phyloP scores from a whole-genome alignment of 768 basidiomycete species.

The Lactarius tabidus region DNA sequence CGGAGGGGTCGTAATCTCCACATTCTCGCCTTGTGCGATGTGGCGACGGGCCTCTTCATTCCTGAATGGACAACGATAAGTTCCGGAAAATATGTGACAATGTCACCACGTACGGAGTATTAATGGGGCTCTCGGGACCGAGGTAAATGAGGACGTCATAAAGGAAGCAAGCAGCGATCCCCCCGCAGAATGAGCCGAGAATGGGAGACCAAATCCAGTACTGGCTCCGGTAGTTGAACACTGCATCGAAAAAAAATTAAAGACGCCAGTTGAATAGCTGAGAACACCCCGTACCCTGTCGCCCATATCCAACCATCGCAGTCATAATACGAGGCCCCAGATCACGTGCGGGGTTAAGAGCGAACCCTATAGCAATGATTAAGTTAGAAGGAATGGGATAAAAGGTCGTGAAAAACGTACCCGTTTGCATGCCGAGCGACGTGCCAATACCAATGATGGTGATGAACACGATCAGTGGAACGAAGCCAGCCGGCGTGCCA shows the following conservation, averaged over 20 bases:
- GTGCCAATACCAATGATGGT: too few species aligned
- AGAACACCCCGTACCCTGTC: too few species aligned
- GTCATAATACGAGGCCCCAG: too few species aligned
- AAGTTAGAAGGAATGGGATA: too few species aligned
- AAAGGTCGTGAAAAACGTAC: too few species aligned
- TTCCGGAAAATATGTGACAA: neutral
- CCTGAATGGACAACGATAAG: slow-evolving; percentile 2
- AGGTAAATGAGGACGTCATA: slow-evolving; percentile 59
- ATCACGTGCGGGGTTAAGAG: too few species aligned
- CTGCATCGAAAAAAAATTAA: slow-evolving; percentile 12
- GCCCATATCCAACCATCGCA: too few species aligned
- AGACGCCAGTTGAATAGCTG: too few species aligned
- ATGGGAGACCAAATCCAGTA: slow-evolving; percentile 75
- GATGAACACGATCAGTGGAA: too few species aligned
- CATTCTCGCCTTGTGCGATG: neutral
- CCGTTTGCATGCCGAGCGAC: too few species aligned
- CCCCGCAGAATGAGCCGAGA: slow-evolving; percentile 57
- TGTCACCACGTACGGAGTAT: slow-evolving; percentile 43
- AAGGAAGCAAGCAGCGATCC: slow-evolving; percentile 46
- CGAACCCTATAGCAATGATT: too few species aligned
- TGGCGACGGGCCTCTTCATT: slow-evolving; percentile 5
- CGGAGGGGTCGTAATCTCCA: slow-evolving; percentile 2
- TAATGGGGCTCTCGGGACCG: slow-evolving; percentile 51
- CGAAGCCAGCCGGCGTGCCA: too few species aligned
- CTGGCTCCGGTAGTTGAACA: slow-evolving; percentile 48